Percentiles rank a stretch among this genome's conserved stretches.
These are phyloP conservation scores for Suillus lakei DNA, from an alignment of 768 basidiomycete species.

Conservation along the genomic window DNA sequence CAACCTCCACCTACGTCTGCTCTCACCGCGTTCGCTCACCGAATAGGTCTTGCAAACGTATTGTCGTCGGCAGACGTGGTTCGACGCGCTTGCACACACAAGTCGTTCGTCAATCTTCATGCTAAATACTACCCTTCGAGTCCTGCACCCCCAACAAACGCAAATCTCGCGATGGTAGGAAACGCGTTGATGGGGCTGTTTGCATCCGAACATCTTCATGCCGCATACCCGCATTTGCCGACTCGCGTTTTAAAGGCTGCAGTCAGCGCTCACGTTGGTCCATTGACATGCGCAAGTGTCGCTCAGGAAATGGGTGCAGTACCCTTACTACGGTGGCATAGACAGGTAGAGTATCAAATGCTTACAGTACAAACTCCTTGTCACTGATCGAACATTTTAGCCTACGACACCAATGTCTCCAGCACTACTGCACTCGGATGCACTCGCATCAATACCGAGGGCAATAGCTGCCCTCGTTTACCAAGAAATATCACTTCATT, in stretches of 20 bases:
- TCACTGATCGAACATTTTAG: slow-evolving; percentile 33
- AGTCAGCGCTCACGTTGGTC: slow-evolving; percentile 90
- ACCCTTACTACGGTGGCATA: slow-evolving; percentile 81
- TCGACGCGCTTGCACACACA: slow-evolving; percentile 81
- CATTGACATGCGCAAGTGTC: slow-evolving; percentile 79
- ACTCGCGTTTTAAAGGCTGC: slow-evolving; percentile 91
- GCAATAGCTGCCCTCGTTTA: slow-evolving; percentile 89
- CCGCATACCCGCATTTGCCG: slow-evolving; percentile 87
- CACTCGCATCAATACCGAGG: slow-evolving; percentile 85
- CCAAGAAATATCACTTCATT: slow-evolving; percentile 81
- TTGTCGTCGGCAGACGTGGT: slow-evolving; percentile 56
- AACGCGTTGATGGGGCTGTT: slow-evolving; percentile 92
- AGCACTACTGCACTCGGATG: slow-evolving; percentile 77
- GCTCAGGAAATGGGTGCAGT: slow-evolving; percentile 85
- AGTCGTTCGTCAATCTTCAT: slow-evolving; percentile 64
- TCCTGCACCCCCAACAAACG: slow-evolving; percentile 68
- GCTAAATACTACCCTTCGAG: slow-evolving; percentile 60
- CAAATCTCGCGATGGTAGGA: slow-evolving; percentile 73
- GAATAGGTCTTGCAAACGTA: slow-evolving; percentile 72
- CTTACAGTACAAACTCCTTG: slow-evolving; percentile 3
- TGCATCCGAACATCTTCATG: slow-evolving; percentile 80
- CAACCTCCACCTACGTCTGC: slow-evolving; percentile 77
- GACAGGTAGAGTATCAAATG: slow-evolving; percentile 49
- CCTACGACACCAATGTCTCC: slow-evolving; percentile 51
- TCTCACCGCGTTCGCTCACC: slow-evolving; percentile 75